Percentiles rank a stretch among this genome's conserved stretches.
phyloP scores from a whole-genome alignment of 805 yeast genomes.

The Suhomyces tanzawaensis region DNA sequence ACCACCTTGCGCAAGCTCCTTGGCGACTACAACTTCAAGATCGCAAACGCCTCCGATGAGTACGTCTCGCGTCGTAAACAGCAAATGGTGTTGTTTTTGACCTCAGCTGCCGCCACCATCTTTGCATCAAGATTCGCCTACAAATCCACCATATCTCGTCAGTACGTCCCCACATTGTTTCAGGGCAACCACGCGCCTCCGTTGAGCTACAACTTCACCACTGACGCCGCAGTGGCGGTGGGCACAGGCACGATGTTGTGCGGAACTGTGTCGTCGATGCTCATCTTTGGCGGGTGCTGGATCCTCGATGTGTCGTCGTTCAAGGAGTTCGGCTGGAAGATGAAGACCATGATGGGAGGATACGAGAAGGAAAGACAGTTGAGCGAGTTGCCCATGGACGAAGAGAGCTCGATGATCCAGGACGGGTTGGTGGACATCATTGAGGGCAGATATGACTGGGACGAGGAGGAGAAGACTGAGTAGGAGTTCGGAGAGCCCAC shows the following conservation, averaged over 20 bases:
- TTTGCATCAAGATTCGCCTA: constrained; percentile 72
- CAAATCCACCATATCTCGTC: constrained; percentile 68
- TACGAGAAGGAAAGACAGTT: constrained; percentile 52
- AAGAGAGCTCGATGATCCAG: constrained; percentile 57
- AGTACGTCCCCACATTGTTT: constrained; percentile 72
- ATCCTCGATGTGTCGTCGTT: constrained; percentile 65
- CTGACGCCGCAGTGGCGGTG: constrained; percentile 84
- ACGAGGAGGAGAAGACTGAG: constrained; percentile 10
- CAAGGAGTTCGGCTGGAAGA: constrained; percentile 67
- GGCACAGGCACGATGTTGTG: constrained; percentile 78
- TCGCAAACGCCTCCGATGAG: constrained; percentile 40
- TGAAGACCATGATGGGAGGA: constrained; percentile 69
- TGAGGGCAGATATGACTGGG: constrained; percentile 42
- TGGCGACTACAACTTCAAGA: constrained; percentile 16
- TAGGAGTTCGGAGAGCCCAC: no score
- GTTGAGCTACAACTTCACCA: constrained; percentile 64
- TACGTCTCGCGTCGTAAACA: constrained; percentile 61
- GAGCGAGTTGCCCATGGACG: constrained; percentile 48
- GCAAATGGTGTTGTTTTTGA: constrained; percentile 71
- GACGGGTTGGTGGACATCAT: constrained; percentile 51
- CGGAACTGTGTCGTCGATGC: constrained; percentile 67
- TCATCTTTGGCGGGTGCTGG: constrained; percentile 77
- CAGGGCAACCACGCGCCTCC: constrained; percentile 88
- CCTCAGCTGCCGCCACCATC: constrained; percentile 70
- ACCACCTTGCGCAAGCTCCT: constrained; percentile 6